Evolutionary conservation across 805 yeast species (phyloP).

Genomic region (Barnettozyma salicaria): DNA sequence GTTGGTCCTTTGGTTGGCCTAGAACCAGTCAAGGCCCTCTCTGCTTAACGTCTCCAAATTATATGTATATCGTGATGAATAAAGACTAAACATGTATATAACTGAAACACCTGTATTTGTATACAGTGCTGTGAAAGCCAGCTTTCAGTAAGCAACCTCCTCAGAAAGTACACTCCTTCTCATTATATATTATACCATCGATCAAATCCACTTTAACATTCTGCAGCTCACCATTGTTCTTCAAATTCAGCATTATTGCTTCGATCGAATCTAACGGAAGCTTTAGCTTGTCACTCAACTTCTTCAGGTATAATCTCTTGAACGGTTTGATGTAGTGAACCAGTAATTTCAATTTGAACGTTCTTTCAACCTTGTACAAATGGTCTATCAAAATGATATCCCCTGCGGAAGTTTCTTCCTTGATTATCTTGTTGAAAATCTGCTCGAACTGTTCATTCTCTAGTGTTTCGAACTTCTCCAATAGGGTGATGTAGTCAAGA

Average conservation of each 20-base stretch:
- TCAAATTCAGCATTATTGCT: slow-evolving; percentile 20
- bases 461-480: slow-evolving; percentile 20
- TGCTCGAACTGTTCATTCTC: slow-evolving; percentile 16
- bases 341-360: slow-evolving; percentile 18
- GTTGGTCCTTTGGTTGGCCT: slow-evolving; percentile 26
- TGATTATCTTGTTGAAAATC: slow-evolving; percentile 7
- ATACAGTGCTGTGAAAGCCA: not conserved
- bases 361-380: slow-evolving; percentile 18
- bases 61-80: too few relatives aligned
- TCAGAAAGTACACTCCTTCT: too few relatives aligned
- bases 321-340: slow-evolving; percentile 27
- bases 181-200: slow-evolving; percentile 23
- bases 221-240: slow-evolving; percentile 19
- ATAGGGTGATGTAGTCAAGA: slow-evolving; percentile 17
- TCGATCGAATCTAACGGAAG: slow-evolving; percentile 20
- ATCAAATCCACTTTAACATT: slow-evolving; percentile 23
- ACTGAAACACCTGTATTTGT: not conserved
- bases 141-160: not conserved
- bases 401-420: slow-evolving; percentile 5
- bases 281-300: slow-evolving; percentile 15
- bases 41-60: too few relatives aligned
- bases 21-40: slow-evolving; percentile 23
- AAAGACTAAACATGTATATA: too few relatives aligned
- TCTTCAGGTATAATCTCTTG: slow-evolving; percentile 19
- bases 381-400: slow-evolving; percentile 20